Evolutionary conservation across 306 rosid species (phyloP).

Genomic region (Dicorynia guianensis): DNA sequence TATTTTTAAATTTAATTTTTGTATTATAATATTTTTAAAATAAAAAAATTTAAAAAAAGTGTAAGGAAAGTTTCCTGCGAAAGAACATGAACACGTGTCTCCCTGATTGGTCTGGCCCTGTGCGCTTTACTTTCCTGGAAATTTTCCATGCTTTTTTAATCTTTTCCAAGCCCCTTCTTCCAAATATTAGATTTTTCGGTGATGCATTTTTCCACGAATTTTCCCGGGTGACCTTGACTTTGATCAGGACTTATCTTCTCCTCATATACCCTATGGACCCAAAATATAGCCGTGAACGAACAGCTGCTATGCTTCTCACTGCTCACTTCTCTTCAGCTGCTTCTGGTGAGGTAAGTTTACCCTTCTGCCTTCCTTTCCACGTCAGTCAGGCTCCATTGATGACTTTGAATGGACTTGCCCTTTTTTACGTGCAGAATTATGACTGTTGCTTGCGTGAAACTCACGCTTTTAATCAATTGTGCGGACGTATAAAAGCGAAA

Average conservation of each 20-base stretch:
- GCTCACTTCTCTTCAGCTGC: conserved; percentile 2
- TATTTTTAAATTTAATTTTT: too few relatives aligned
- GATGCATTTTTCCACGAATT: conserved; percentile 25
- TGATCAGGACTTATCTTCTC: conserved; percentile 39
- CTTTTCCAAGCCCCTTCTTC: conserved; percentile 15
- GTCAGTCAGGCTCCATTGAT: background rate
- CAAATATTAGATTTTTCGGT: background rate
- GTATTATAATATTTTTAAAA: too few relatives aligned
- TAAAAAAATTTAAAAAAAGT: too few relatives aligned
- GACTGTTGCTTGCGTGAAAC: background rate
- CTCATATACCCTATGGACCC: background rate
- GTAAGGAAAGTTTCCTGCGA: background rate
- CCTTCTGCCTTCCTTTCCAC: background rate
- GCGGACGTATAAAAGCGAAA: too few relatives aligned
- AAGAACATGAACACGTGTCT: conserved; percentile 1
- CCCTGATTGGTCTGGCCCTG: background rate
- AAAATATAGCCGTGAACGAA: background rate
- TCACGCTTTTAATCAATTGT: background rate
- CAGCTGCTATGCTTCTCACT: background rate
- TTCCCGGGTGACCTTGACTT: conserved; percentile 42
- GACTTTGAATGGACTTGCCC: conserved; percentile 30
- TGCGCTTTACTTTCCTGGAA: background rate
- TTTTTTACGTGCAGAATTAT: background rate
- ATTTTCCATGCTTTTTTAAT: too few relatives aligned
- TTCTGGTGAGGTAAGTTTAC: conserved; percentile 30